Base-by-base conservation (phyloP, 2,329 filamentous ascomycete species). In the Nothophoma quercina region DNA sequence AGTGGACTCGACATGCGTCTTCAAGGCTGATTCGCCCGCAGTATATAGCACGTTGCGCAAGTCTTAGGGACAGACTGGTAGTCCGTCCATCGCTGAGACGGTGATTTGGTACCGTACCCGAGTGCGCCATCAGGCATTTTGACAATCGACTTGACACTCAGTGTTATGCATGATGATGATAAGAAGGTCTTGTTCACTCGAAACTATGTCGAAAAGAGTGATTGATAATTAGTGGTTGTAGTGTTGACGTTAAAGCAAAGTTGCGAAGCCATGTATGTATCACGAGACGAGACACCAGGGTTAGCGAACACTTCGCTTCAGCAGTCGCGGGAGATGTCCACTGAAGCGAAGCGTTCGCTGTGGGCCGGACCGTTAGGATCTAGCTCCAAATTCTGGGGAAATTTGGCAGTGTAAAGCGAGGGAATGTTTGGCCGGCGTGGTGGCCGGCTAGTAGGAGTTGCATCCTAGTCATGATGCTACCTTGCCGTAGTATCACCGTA, bases 231-330 rank as follows among this genome's bases (percentile, higher is more conserved):
- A n/a, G 13, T 34, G 16, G 28, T n/a, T 18, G 35, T n/a, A 33
- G 16, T 18, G 32, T 23, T 28, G 16, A n/a, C 13, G 29, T 13
- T 15, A 23, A 23, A 45, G 23, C 10, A 34, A 33, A 47, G 30
- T 8, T 38, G 26, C 15, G 15, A 41, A 28, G 25, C 25, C 34
- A 36, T 23, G 18, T 16, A 18, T 22, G 19, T 8, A 3, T 23
- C 18, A n/a, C 10, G n/a, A n/a, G n/a, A 42, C 19, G 22, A 28
- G 21, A n/a, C 42, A 36, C 50, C 32, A 53, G 50, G 50, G 43
- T 53, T 43, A 48, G 50, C 50, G 50, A 53, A 9, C 2, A 25
- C 26, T 38, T 47, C 42, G 50, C 50, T 47, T 38, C 23, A 32
- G n/a, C n/a, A n/a, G n/a, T n/a, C n/a, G n/a, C n/a, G n/a, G n/a